These are phyloP conservation scores for Salvia miltiorrhiza DNA, from an alignment of 257 asterid genomes.

Conservation along the genomic window DNA sequence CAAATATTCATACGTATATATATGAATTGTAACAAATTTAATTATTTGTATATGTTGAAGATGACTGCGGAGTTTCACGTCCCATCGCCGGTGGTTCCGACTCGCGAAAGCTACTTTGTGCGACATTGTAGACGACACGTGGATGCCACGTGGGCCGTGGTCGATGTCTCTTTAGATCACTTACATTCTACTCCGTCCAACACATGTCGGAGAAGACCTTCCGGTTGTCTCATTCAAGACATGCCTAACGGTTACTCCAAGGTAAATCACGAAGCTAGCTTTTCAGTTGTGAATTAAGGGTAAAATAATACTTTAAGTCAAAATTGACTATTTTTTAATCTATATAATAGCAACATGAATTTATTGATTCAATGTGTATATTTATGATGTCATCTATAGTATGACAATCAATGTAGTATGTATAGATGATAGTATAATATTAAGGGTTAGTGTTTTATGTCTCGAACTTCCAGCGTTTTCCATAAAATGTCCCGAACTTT, in stretches of 20 bases:
- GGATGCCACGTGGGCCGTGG: slow-evolving; percentile 47
- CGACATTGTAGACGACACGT: slow-evolving; percentile 33
- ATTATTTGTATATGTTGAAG: slow-evolving; percentile 26
- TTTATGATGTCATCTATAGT: no score
- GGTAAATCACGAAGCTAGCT: no score
- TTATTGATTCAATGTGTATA: no score
- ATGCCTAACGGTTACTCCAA: slow-evolving; percentile 39
- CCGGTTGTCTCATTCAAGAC: slow-evolving; percentile 51
- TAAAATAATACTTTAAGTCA: slow-evolving; percentile 1
- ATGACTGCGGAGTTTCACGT: slow-evolving; percentile 50
- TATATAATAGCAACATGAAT: no score
- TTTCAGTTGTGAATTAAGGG: no score
- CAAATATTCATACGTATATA: no score
- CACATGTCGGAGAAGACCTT: slow-evolving; percentile 51
- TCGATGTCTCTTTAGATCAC: slow-evolving; percentile 52
- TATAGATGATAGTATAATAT: no score
- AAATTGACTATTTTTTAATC: no score
- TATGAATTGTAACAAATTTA: no score
- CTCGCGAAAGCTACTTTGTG: slow-evolving; percentile 37
- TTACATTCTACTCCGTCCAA: neutral
- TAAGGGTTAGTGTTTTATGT: no score
- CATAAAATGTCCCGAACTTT: no score
- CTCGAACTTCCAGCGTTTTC: no score
- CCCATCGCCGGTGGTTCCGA: slow-evolving; percentile 49
- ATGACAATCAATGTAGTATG: neutral